Percentiles rank a stretch among this genome's conserved stretches.
Conservation (phyloP, 1,284 basidiomycete genomes). For the Polyporus tsugae region DNA sequence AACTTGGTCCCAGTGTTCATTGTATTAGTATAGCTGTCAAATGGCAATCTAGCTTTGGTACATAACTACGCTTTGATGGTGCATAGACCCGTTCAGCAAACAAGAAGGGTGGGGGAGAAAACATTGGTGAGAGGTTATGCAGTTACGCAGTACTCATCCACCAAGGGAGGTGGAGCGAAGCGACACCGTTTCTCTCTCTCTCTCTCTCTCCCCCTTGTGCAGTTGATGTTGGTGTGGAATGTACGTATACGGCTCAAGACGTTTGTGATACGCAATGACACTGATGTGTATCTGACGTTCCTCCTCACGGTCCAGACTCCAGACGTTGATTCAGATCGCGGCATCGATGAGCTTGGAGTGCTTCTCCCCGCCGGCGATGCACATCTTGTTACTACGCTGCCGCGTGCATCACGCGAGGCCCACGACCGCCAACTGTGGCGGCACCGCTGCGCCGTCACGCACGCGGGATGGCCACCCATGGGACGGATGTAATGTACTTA, state of each 20-base stretch:
- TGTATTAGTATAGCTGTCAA: not conserved
- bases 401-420: conserved; percentile 6
- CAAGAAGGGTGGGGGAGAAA: too few species aligned
- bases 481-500: conserved; percentile 1
- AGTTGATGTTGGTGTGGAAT: not conserved
- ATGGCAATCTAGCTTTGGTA: not conserved
- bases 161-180: too few species aligned
- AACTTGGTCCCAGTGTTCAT: not conserved
- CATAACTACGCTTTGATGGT: not conserved
- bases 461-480: not conserved
- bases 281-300: not conserved
- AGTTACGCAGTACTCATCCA: too few species aligned
- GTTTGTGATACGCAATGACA: not conserved
- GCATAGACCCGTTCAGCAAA: too few species aligned
- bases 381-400: not conserved
- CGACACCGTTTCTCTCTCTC: too few species aligned
- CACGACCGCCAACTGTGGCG: not conserved
- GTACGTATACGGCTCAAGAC: not conserved
- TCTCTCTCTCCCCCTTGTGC: too few species aligned
- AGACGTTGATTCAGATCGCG: not conserved
- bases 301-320: not conserved
- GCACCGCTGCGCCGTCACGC: not conserved
- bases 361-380: not conserved
- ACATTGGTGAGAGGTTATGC: not conserved
- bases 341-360: not conserved